Percentiles rank a stretch among this genome's conserved stretches.
These are phyloP conservation scores for Fusarium sp. DNA, from an alignment of 2,329 filamentous ascomycete species.

Conservation along the genomic window DNA sequence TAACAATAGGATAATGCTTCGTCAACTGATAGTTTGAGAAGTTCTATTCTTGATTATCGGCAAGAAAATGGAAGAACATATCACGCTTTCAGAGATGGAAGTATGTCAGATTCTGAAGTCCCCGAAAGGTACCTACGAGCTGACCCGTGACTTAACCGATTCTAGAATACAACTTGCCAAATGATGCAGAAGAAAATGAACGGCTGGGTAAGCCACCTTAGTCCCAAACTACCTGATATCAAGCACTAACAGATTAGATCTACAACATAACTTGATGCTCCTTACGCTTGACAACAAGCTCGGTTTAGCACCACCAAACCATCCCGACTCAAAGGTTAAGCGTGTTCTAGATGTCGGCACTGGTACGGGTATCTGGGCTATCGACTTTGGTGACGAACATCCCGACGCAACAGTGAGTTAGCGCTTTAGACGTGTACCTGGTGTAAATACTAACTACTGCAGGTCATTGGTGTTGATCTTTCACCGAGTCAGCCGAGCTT, in stretches of 20 bases:
- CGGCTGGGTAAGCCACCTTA: not conserved
- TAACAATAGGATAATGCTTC: conserved; percentile 7
- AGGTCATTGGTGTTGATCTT: conserved; percentile 27
- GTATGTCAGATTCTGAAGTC: not conserved
- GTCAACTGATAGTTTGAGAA: conserved; percentile 24
- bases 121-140: accelerated
- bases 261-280: conserved; percentile 23
- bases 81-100: conserved; percentile 21
- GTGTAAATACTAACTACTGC: not conserved
- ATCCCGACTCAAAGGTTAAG: not conserved
- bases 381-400: conserved; percentile 26
- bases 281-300: conserved; percentile 22
- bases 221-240: accelerated
- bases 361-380: conserved; percentile 25
- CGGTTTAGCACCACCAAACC: conserved; percentile 14
- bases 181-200: conserved; percentile 20
- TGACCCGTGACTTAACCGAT: not conserved
- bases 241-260: not conserved
- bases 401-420: conserved; percentile 1
- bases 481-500: conserved; percentile 22
- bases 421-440: accelerated
- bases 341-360: conserved; percentile 29
- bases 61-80: conserved; percentile 30
- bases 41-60: conserved; percentile 18
- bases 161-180: conserved; percentile 23